phyloP scores from a whole-genome alignment of 169 alveolate genomes.

The Miamiensis avidus region DNA sequence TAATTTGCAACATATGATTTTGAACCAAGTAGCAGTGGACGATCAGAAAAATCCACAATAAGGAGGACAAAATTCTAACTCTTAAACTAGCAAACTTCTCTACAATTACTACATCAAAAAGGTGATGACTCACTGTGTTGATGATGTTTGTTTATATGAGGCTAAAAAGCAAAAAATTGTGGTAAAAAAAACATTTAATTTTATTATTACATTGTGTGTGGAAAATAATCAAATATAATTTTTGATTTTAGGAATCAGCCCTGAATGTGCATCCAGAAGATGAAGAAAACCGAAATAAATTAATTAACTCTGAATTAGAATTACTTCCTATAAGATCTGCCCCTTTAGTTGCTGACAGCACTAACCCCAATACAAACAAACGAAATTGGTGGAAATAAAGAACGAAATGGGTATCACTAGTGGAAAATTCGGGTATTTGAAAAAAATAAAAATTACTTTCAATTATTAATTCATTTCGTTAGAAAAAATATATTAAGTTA shows the following conservation, averaged over 20 bases:
- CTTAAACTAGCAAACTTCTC: slow-evolving; percentile 6
- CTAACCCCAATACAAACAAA: slow-evolving; percentile 29
- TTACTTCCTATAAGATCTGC: slow-evolving; percentile 46
- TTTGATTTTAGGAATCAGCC: no score
- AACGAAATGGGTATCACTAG: slow-evolving; percentile 66
- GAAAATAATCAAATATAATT: no score
- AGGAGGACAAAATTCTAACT: background rate
- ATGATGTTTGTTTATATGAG: slow-evolving; percentile 58
- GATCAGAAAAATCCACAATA: background rate
- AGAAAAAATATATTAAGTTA: background rate
- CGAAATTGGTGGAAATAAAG: slow-evolving; percentile 34
- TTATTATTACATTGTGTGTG: no score
- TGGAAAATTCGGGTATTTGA: slow-evolving; percentile 63
- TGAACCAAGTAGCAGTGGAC: background rate
- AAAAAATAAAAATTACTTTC: no score
- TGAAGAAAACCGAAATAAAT: slow-evolving; percentile 18
- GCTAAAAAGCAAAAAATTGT: slow-evolving; percentile 31
- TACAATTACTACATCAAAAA: slow-evolving; percentile 36
- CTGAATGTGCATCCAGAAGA: no score
- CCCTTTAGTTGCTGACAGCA: slow-evolving; percentile 35
- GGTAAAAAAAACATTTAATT: slow-evolving; percentile 18
- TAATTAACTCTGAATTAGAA: slow-evolving; percentile 22
- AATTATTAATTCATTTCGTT: no score
- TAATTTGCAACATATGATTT: background rate
- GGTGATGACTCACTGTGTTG: slow-evolving; percentile 56